Base-by-base conservation (phyloP, 2,329 filamentous ascomycete species). In the Epichloe scottii region DNA sequence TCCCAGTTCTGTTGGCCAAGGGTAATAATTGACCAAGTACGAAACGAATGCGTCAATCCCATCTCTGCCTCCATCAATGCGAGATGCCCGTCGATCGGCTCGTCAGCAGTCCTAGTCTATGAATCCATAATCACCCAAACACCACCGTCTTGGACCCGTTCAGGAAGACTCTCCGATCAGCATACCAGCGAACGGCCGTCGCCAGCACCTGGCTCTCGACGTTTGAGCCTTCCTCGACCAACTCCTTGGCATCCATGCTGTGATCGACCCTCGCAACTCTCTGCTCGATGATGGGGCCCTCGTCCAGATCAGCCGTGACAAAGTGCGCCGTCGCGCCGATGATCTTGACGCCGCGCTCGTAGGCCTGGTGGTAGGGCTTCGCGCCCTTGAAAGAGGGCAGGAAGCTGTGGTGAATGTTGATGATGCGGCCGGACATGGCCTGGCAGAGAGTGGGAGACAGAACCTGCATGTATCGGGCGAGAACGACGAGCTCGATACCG, bases 381-480 rank as follows among this genome's bases (percentile, higher is more conserved):
- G 87, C 87, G 54, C 87, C 87, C 76, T 93, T 93, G 79, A 93
- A 93, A 10, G 78, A 84, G 0, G 87, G 87, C 75, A 93, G 67
- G 78, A 93, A 93, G 58, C 79, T 85, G 71, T 93, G 87, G 71
- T 93, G 87, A 68, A 93, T 91, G 71, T 93, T 93, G 83, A 93
- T 91, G 71, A 93, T 93, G 65, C 81, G 82, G 53, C 87, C 87
- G 48, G 81, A 85, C 86, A 93, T 90, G 60, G 80, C 85, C 52
- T 76, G 70, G 71, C 87, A 93, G 40, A 93, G 73, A 8, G 70
- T 78, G 0, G 86, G 86, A 21, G 82, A 86, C 11, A 93, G 75
- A 34, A 93, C 85, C 71, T 93, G 87, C 87, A 93, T 93, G 71
- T 93, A 93, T 53, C 87, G 81, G 6, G 87, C 87, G 45, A 93